Conservation (phyloP, 768 basidiomycete species). For the Phlebiopsis flavidoalba region DNA sequence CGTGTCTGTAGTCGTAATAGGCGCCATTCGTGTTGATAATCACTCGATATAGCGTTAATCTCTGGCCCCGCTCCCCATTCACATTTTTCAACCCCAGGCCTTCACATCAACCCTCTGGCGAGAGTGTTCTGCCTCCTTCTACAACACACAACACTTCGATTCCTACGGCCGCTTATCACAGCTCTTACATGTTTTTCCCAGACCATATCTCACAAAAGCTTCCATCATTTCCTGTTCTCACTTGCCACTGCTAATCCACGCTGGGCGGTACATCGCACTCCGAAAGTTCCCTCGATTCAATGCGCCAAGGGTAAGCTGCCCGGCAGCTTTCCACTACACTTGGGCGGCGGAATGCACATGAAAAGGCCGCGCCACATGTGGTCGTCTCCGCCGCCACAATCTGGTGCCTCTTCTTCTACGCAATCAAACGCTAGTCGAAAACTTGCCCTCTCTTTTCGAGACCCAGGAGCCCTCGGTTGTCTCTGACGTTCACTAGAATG, state of each 20-base stretch:
- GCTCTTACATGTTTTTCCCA: background rate
- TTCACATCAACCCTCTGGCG: background rate
- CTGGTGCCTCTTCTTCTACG: background rate
- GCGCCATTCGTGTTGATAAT: too few relatives aligned
- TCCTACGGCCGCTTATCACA: background rate
- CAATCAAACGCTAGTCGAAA: background rate
- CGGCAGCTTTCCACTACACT: background rate
- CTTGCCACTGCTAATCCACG: background rate
- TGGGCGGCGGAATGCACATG: background rate
- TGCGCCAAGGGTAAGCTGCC: background rate
- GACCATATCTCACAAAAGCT: background rate
- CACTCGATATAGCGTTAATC: too few relatives aligned
- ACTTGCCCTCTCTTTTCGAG: slow-evolving; percentile 31
- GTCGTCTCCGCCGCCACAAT: background rate
- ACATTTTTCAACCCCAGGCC: background rate
- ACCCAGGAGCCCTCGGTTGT: slow-evolving; percentile 56
- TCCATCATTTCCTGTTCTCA: background rate
- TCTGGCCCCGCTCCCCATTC: too few relatives aligned
- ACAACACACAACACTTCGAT: background rate
- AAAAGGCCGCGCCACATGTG: background rate
- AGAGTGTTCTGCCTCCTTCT: background rate
- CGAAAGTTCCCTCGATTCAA: background rate
- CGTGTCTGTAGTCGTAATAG: too few relatives aligned
- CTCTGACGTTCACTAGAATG: slow-evolving; percentile 87
- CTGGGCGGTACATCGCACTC: background rate